Base-by-base conservation (phyloP, 768 basidiomycete species). In the Mycena leptocephala region DNA sequence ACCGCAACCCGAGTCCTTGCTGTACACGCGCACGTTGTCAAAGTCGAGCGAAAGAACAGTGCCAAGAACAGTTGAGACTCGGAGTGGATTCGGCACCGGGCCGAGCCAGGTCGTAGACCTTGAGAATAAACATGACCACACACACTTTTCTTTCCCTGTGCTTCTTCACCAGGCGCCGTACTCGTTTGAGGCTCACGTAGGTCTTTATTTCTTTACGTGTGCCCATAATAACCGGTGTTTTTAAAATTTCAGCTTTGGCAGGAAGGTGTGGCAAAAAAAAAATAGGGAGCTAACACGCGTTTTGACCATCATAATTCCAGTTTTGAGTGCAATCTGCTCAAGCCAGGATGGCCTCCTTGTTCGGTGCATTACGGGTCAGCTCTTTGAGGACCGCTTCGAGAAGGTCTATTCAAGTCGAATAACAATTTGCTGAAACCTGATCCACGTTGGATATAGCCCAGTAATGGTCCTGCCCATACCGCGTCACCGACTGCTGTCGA, bases 401-500 rank as follows among this genome's bases (percentile, higher is more conserved):
- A 46, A 75, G 68, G 74, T 70, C 22, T n/a, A 24, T 28, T 2
- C 24, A 20, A 1, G 28, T 24, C 20, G 18, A 30, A 26, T 53
- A 26, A 10, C 24, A 18, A 16, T 26, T 62, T 39, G 5, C 37
- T 10, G 24, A 68, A 55, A 48, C 24, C 56, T 72, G 7, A 61
- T 26, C n/a, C 2, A 35, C 32, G 5, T 35, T 24, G 26, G 11
- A 20, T 75, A 8, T 39, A 78, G 76, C 53, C 58, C 76, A 16
- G 37, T 66, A 22, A 10, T 77, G 28, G 72, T 35, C 11, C 24
- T 75, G 61, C 71, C 61, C 8, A 56, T 78, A 46, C 62, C 77
- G 64, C 77, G 64, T 2, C 70, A 70, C 24, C 67, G 77, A 46
- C 55, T 55, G 37, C 59, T 78, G 13, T 78, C 76, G 2, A 78